Conservation (phyloP, 179 eudicot genomes). For the Silene noctiflora region DNA sequence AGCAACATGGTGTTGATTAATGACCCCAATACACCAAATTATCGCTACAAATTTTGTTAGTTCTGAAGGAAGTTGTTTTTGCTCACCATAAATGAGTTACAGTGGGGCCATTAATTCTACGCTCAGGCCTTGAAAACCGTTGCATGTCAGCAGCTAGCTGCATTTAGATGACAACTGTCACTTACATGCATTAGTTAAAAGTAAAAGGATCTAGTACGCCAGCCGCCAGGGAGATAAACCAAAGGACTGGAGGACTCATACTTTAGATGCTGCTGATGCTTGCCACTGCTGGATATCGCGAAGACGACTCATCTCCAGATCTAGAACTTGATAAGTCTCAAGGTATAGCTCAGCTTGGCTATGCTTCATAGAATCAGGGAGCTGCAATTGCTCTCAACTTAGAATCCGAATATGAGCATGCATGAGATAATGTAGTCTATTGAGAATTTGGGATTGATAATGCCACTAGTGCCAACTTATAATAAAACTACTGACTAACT, state of each 20-base stretch:
- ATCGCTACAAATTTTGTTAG: background rate
- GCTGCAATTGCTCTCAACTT: slow-evolving; percentile 50
- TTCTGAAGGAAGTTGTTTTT: background rate
- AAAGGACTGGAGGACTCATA: slow-evolving; percentile 29
- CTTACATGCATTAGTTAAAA: slow-evolving; percentile 16
- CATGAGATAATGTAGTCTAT: background rate
- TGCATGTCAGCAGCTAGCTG: slow-evolving; percentile 99
- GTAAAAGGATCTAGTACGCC: slow-evolving; percentile 10
- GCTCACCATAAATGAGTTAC: slow-evolving; percentile 91
- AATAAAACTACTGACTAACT: background rate
- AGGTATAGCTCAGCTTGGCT: slow-evolving; percentile 94
- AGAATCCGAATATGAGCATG: slow-evolving; percentile 16
- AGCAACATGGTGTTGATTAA: background rate
- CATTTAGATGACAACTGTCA: slow-evolving; percentile 28
- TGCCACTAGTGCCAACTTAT: background rate
- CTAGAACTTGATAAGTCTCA: slow-evolving; percentile 98
- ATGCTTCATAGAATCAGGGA: slow-evolving; percentile 99
- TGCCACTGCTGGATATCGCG: slow-evolving; percentile 99
- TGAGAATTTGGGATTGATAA: background rate
- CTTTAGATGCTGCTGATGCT: slow-evolving; percentile 90
- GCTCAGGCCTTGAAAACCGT: slow-evolving; percentile 96
- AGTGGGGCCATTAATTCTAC: slow-evolving; percentile 96
- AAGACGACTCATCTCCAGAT: slow-evolving; percentile 97
- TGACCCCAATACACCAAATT: background rate
- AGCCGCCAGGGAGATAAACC: slow-evolving; percentile 10